Evolutionary conservation across 2,329 filamentous ascomycete species (phyloP).

Genomic region (Monosporascus sp.): DNA sequence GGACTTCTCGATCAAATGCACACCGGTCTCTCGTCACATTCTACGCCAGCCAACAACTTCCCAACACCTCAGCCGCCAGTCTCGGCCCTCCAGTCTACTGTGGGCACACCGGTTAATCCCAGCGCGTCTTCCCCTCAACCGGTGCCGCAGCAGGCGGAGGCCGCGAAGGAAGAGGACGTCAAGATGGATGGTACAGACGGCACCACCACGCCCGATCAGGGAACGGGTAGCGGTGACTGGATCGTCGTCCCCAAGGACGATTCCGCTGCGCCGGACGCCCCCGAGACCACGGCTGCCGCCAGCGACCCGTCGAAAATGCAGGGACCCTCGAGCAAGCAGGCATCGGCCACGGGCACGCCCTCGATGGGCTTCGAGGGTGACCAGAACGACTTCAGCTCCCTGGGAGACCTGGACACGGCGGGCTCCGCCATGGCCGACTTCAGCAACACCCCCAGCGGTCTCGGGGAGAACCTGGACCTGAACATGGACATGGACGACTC

Average conservation of each 20-base stretch:
- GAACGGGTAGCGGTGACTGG: conserved; percentile 60
- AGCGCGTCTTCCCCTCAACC: conserved; percentile 41
- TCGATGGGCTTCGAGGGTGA: conserved; percentile 42
- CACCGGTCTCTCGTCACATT: conserved; percentile 51
- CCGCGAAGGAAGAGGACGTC: conserved; percentile 28
- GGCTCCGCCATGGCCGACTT: conserved; percentile 67
- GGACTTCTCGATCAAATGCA: conserved; percentile 66
- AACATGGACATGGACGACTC: conserved; percentile 68
- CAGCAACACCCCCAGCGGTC: conserved; percentile 46
- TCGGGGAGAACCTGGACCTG: conserved; percentile 53
- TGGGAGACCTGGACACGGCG: conserved; percentile 63
- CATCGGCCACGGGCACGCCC: conserved; percentile 40
- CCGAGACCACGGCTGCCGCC: conserved; percentile 12
- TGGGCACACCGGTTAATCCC: conserved; percentile 49
- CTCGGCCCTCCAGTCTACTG: conserved; percentile 51
- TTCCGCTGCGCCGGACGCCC: conserved; percentile 33
- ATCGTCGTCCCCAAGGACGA: conserved; percentile 66
- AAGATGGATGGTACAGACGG: conserved; percentile 53
- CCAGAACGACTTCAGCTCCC: conserved; percentile 56
- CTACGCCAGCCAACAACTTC: conserved; percentile 56
- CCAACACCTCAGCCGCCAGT: conserved; percentile 55
- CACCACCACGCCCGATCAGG: conserved; percentile 43
- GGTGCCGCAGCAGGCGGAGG: conserved; percentile 13
- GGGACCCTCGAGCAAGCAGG: conserved; percentile 27
- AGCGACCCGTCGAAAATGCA: conserved; percentile 16